Evolutionary conservation across 805 yeast genomes (phyloP), one percentile per base, ranked within the genome.

Genomic region (Lachancea dasiensis): DNA sequence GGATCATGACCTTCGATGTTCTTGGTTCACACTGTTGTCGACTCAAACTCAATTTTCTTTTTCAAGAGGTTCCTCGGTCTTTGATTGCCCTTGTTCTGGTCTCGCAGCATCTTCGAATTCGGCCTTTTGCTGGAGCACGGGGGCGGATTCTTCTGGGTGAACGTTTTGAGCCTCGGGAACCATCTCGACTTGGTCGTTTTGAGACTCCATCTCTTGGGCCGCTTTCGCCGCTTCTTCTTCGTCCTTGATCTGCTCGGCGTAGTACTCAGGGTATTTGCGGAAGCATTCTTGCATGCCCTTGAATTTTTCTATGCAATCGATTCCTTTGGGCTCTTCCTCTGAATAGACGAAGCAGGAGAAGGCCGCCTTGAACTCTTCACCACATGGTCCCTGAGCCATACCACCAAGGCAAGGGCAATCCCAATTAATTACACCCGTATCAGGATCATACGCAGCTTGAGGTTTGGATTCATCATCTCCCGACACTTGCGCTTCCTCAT

Each of bases 401-500:
- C 98, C 98, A 23, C 97, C 98, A 34, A 92, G 70, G 64, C 97
- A 90, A n/a, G 98, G 97, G 63, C 98, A 92, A 58, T 92, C 97
- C 98, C 98, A 92, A 75, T 92, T 90, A 65, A 92, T 92, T 61
- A 90, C 97, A 21, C 98, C 98, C 3, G 98, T 92, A 54, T 85
- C 95, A 21, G 97, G 97, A 67, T 90, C 77, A 65, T 77, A 90
- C 3, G 97, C 96, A 26, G 86, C 83, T 44, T 69, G 65, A 45
- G 61, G 67, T 15, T 65, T 63, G 15, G 24, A 17, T 25, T 33
- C 35, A 17, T 34, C 18, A 15, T 18, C 28, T 13, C 24, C 11
- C n/a, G n/a, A n/a, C n/a, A n/a, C n/a, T n/a, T n/a, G n/a, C n/a
- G n/a, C n/a, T n/a, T n/a, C n/a, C n/a, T n/a, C n/a, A n/a, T n/a